Conservation (phyloP, 192 early-diverging fungal species). For the Backusella tarrabulga region DNA sequence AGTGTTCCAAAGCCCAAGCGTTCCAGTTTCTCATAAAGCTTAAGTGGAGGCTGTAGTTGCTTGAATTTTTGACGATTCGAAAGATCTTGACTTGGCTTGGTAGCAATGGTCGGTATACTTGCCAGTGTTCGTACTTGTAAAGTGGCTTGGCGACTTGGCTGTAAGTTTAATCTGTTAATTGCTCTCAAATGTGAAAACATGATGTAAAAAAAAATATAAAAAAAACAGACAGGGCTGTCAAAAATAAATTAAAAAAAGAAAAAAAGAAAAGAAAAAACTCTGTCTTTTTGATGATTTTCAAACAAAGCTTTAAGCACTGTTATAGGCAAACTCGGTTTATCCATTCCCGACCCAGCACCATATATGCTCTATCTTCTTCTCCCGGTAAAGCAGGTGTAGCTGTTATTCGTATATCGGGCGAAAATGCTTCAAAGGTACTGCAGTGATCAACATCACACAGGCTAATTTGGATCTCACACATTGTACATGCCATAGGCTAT, state of each 20-base stretch:
- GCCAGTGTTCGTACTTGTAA: background rate
- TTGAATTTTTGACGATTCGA: slow-evolving; percentile 43
- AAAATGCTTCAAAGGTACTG: slow-evolving; percentile 46
- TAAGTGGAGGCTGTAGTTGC: slow-evolving; percentile 23
- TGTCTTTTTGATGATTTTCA: background rate
- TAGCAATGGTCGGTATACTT: background rate
- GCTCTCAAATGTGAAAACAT: background rate
- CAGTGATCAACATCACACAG: slow-evolving; percentile 12
- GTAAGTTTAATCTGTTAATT: background rate
- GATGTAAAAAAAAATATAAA: background rate
- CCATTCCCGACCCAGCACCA: slow-evolving; percentile 45
- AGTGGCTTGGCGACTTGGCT: background rate
- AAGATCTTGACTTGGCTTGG: background rate
- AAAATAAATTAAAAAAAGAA: slow-evolving; percentile 6
- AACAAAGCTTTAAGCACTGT: background rate
- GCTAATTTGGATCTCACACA: slow-evolving; percentile 17
- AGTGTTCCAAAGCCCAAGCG: slow-evolving; percentile 34
- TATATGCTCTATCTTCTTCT: slow-evolving; percentile 71
- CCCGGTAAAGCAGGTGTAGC: slow-evolving; percentile 78
- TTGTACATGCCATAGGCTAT: slow-evolving; percentile 12
- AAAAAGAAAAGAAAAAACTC: background rate
- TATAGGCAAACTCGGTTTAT: background rate
- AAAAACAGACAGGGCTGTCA: background rate
- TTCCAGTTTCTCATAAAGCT: slow-evolving; percentile 27
- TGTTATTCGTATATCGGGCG: slow-evolving; percentile 71